Evolutionary conservation across 108 stramenopile species (phyloP).

Genomic region (Fistulifera pelliculosa): DNA sequence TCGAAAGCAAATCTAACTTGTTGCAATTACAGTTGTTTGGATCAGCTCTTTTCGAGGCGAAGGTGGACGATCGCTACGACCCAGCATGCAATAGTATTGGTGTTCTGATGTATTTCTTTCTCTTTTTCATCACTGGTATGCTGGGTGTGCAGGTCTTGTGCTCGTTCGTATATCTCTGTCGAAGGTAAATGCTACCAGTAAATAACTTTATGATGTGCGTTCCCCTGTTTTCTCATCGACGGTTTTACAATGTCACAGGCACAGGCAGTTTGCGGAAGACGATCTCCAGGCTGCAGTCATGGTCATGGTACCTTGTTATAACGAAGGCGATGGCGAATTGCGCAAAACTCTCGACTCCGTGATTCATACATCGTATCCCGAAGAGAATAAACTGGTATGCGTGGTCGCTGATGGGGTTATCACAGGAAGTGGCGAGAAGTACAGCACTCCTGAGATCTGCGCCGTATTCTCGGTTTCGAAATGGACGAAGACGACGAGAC

Average conservation of each 20-base stretch:
- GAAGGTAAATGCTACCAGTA: too few species aligned
- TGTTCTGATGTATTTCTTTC: too few species aligned
- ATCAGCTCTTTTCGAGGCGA: constrained; percentile 44
- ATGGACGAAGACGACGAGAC: constrained; percentile 27
- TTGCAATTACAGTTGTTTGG: constrained; percentile 22
- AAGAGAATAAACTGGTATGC: constrained; percentile 42
- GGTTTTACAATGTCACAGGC: too few species aligned
- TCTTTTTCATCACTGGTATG: too few species aligned
- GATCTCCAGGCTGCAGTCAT: constrained; percentile 40
- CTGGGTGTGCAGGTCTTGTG: too few species aligned
- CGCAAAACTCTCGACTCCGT: constrained; percentile 47
- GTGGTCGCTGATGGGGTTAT: constrained; percentile 52
- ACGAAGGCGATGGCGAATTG: constrained; percentile 42
- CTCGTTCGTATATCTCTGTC: too few species aligned
- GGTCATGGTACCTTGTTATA: constrained; percentile 55
- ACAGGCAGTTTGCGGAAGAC: constrained; percentile 19
- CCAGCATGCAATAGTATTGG: background rate
- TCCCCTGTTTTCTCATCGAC: too few species aligned
- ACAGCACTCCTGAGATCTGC: constrained; percentile 35
- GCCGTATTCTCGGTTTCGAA: constrained; percentile 46
- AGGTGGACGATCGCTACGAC: constrained; percentile 9
- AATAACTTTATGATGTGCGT: too few species aligned
- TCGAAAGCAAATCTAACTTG: constrained; percentile 43
- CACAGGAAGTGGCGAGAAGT: constrained; percentile 33
- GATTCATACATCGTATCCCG: constrained; percentile 38